These are phyloP conservation scores for Sextonia rubra DNA, from an alignment of 164 flowering plant genomes.

Conservation along the genomic window DNA sequence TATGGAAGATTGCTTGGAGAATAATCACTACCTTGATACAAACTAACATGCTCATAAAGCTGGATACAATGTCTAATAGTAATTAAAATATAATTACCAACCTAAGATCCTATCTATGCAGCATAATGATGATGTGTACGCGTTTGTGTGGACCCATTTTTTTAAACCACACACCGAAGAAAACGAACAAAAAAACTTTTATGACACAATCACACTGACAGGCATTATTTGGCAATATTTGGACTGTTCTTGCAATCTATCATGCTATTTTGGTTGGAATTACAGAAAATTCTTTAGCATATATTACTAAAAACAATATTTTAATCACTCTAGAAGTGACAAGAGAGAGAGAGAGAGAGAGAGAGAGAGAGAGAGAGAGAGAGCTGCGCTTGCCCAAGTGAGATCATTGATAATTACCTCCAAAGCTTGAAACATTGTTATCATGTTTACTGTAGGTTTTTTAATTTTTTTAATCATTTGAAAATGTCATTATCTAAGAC, in stretches of 20 bases:
- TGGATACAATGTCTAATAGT: neutral
- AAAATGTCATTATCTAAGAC: neutral
- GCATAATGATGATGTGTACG: constrained; percentile 4
- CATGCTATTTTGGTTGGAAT: neutral
- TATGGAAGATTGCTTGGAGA: neutral
- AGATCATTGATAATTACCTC: neutral
- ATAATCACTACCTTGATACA: neutral
- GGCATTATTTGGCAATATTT: constrained; percentile 1
- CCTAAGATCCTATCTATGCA: constrained; percentile 1
- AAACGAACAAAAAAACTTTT: neutral
- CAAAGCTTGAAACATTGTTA: neutral
- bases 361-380: neutral
- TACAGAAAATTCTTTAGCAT: neutral
- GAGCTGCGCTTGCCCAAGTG: neutral
- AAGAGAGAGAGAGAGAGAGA: too few species aligned
- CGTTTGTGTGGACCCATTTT: constrained; percentile 6
- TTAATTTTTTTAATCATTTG: too few species aligned
- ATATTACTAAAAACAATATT: neutral
- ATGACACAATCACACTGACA: neutral
- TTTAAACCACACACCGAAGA: neutral
- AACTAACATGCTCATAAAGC: constrained; percentile 6
- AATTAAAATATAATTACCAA: neutral
- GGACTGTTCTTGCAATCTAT: constrained; percentile 2
- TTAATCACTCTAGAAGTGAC: neutral
- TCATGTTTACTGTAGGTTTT: neutral